Percentiles rank a stretch among this genome's conserved stretches.
These are phyloP conservation scores for Leccinum angustisporum DNA, from an alignment of 1,284 basidiomycete genomes.

Conservation along the genomic window DNA sequence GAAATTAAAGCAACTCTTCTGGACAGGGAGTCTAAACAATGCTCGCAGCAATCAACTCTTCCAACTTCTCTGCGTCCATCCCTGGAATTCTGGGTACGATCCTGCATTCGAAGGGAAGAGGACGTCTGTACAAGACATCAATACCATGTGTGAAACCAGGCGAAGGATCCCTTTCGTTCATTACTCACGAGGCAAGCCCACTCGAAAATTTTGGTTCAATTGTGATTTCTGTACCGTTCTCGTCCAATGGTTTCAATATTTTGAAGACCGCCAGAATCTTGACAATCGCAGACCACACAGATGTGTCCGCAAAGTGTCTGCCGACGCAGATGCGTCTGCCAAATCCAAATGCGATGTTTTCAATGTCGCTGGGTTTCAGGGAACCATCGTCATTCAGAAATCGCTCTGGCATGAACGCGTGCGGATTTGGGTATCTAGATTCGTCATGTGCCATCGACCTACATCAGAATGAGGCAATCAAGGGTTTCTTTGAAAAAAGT, in stretches of 20 bases:
- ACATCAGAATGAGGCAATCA: neutral
- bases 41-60: slow-evolving; percentile 12
- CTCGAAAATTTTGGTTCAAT: slow-evolving; percentile 14
- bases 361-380: slow-evolving; percentile 17
- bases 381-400: slow-evolving; percentile 21
- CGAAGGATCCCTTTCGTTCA: neutral
- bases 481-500: neutral
- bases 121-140: slow-evolving; percentile 10
- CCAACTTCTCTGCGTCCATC: slow-evolving; percentile 10
- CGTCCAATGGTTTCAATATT: slow-evolving; percentile 9
- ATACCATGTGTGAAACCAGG: neutral
- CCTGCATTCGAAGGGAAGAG: slow-evolving; percentile 19
- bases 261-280: slow-evolving; percentile 14
- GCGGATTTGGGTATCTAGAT: slow-evolving; percentile 16
- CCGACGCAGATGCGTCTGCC: slow-evolving; percentile 22
- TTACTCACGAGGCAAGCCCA: slow-evolving; percentile 12
- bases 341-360: slow-evolving; percentile 23
- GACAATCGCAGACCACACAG: slow-evolving; percentile 21
- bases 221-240: slow-evolving; percentile 6
- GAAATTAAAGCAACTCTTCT: neutral
- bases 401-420: slow-evolving; percentile 17
- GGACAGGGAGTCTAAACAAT: neutral
- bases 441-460: slow-evolving; percentile 25
- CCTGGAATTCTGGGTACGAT: slow-evolving; percentile 16
- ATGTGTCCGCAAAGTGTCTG: slow-evolving; percentile 18